A percentile compares a stretch with the other conserved stretches of the same genome.
phyloP scores from a whole-genome alignment of 148 eudicot genomes.

The Camellia lanceoleosa region DNA sequence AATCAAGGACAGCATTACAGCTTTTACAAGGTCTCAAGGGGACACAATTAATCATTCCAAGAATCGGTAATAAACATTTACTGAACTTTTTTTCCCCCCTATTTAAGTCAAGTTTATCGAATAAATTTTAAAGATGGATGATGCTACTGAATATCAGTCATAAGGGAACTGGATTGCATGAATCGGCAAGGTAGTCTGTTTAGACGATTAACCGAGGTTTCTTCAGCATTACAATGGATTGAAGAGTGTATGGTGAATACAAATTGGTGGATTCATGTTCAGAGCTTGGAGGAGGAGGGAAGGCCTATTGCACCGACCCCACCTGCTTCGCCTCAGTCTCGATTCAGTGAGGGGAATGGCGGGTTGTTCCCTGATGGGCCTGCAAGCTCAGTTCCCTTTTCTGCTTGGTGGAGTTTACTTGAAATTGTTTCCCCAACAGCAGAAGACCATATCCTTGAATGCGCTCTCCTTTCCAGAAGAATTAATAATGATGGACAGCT shows the following conservation, averaged over 20 bases:
- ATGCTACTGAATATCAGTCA: constrained; percentile 39
- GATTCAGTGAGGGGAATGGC: constrained; percentile 27
- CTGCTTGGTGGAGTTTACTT: constrained; percentile 28
- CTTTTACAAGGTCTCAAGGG: constrained; percentile 79
- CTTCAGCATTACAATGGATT: constrained; percentile 71
- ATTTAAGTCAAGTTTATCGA: not conserved
- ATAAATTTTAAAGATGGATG: not conserved
- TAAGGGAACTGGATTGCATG: constrained; percentile 68
- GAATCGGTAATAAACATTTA: constrained; percentile 48
- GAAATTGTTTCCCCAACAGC: constrained; percentile 55
- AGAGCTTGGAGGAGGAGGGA: constrained; percentile 50
- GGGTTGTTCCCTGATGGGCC: constrained; percentile 13
- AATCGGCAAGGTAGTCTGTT: constrained; percentile 53
- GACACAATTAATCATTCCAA: constrained; percentile 70
- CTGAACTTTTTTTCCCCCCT: not conserved
- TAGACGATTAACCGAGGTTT: constrained; percentile 50
- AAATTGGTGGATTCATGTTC: constrained; percentile 81
- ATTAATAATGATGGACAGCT: constrained; percentile 46
- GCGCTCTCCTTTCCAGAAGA: constrained; percentile 51
- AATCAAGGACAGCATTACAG: constrained; percentile 71
- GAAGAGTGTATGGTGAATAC: constrained; percentile 60
- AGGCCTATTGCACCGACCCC: constrained; percentile 54
- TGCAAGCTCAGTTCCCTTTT: constrained; percentile 26
- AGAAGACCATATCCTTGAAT: constrained; percentile 68
- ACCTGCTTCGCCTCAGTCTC: constrained; percentile 49